Evolutionary conservation across 1,284 basidiomycete genomes (phyloP).

Genomic region (Gomphus sp.): DNA sequence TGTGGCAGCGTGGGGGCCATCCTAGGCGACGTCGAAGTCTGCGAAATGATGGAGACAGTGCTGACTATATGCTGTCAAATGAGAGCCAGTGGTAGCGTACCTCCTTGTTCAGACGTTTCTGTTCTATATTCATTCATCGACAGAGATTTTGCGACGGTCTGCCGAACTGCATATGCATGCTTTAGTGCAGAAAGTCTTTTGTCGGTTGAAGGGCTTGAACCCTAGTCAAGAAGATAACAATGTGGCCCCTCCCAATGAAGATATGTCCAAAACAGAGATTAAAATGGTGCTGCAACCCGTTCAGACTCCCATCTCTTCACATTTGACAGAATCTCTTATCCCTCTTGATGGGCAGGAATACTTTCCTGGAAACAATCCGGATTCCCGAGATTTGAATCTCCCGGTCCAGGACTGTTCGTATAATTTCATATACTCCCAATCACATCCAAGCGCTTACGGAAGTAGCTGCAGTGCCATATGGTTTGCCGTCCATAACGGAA

Average conservation of each 20-base stretch:
- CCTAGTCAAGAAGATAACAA: slow-evolving; percentile 60
- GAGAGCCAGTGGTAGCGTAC: slow-evolving; percentile 69
- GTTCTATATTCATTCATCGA: neutral
- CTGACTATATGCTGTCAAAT: slow-evolving; percentile 97
- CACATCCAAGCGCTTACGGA: neutral
- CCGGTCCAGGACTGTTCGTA: slow-evolving; percentile 5
- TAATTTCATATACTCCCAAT: neutral
- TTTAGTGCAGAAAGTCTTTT: slow-evolving; percentile 78
- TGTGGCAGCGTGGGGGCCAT: slow-evolving; percentile 55
- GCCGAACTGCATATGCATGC: slow-evolving; percentile 92
- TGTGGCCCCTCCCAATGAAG: slow-evolving; percentile 37
- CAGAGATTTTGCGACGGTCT: slow-evolving; percentile 84
- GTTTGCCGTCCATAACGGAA: slow-evolving; percentile 88
- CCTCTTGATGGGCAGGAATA: neutral
- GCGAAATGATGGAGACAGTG: slow-evolving; percentile 97
- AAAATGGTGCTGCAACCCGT: slow-evolving; percentile 41
- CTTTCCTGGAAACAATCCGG: slow-evolving; percentile 9
- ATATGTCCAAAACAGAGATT: slow-evolving; percentile 44
- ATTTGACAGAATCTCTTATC: neutral
- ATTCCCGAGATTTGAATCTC: slow-evolving; percentile 3
- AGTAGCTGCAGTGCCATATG: slow-evolving; percentile 42
- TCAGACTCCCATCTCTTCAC: neutral
- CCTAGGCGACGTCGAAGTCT: slow-evolving; percentile 89
- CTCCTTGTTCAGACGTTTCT: neutral
- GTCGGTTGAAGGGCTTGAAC: slow-evolving; percentile 61